Conservation (phyloP, 208 protist species). For the Wallacemonas sp. region DNA sequence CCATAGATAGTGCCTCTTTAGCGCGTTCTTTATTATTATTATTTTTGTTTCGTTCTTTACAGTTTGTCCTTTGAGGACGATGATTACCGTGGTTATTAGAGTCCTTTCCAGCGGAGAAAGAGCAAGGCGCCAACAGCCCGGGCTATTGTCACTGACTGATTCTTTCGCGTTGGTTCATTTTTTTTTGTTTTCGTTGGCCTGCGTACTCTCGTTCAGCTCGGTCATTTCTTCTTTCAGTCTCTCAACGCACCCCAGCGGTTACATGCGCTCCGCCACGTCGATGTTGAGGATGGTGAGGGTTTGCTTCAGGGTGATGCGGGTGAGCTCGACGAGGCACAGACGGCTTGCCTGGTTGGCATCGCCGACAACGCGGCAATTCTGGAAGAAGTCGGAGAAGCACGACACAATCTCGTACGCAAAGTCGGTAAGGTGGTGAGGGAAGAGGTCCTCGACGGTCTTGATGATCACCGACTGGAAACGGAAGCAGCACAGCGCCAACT, state of each 20-base stretch:
- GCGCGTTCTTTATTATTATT: too few relatives aligned
- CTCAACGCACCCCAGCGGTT: too few relatives aligned
- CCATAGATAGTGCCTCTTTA: too few relatives aligned
- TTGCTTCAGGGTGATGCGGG: slow-evolving; percentile 86
- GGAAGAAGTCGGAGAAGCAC: slow-evolving; percentile 96
- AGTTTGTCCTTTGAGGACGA: too few relatives aligned
- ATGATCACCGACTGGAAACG: slow-evolving; percentile 89
- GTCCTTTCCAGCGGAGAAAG: background rate
- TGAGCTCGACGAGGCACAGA: slow-evolving; percentile 91
- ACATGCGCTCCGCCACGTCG: slow-evolving; percentile 83
- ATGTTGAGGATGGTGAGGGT: slow-evolving; percentile 94
- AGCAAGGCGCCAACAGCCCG: too few relatives aligned
- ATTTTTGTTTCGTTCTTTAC: too few relatives aligned
- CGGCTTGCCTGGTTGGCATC: slow-evolving; percentile 82
- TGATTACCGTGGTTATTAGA: too few relatives aligned
- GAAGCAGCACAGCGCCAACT: slow-evolving; percentile 78
- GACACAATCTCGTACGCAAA: slow-evolving; percentile 94
- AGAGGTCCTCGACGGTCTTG: slow-evolving; percentile 89
- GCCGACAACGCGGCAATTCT: slow-evolving; percentile 89
- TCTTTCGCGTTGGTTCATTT: too few relatives aligned
- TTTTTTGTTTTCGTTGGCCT: background rate
- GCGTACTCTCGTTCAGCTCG: background rate
- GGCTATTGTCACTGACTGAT: too few relatives aligned
- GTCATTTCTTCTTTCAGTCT: background rate
- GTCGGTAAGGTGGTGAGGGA: slow-evolving; percentile 94